Percentiles rank a stretch among this genome's conserved stretches.
Conservation (phyloP, 2,329 filamentous ascomycete genomes). For the Penicillium sp. region DNA sequence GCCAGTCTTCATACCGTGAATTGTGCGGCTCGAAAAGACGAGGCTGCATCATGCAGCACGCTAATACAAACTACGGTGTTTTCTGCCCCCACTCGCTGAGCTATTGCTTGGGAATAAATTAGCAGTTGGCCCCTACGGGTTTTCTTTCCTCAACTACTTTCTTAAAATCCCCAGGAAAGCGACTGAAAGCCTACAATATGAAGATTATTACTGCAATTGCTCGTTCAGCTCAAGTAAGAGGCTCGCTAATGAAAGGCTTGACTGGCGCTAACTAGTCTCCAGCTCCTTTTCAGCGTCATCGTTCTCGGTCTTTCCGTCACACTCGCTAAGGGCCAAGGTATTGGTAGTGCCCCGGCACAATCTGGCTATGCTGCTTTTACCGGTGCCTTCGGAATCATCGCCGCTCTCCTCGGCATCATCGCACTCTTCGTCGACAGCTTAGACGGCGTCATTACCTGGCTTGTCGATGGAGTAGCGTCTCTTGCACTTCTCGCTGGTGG, state of each 20-base stretch:
- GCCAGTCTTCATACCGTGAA: background rate
- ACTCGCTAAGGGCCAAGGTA: conserved; percentile 20
- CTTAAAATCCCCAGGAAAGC: background rate
- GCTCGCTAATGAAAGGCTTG: background rate
- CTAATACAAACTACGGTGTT: background rate
- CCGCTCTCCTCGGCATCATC: conserved; percentile 15
- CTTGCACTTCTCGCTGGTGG: conserved; percentile 23
- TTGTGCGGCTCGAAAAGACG: background rate
- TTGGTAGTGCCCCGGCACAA: conserved; percentile 15
- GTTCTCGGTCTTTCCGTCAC: conserved; percentile 24
- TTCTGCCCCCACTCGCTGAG: background rate
- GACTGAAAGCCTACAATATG: background rate
- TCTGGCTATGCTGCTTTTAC: conserved; percentile 24
- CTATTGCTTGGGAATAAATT: background rate
- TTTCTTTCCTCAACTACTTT: background rate
- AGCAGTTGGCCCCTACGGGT: background rate
- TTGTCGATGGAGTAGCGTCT: conserved; percentile 19
- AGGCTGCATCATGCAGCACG: background rate
- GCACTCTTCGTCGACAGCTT: conserved; percentile 12
- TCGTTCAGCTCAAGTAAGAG: background rate
- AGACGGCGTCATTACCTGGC: conserved; percentile 16
- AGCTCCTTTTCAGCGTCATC: conserved; percentile 22
- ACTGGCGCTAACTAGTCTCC: background rate
- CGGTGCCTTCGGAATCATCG: conserved; percentile 21
- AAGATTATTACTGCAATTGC: background rate